Conservation (phyloP, 495 filamentous ascomycete genomes). For the Pseudomonodictys pantanalensis region DNA sequence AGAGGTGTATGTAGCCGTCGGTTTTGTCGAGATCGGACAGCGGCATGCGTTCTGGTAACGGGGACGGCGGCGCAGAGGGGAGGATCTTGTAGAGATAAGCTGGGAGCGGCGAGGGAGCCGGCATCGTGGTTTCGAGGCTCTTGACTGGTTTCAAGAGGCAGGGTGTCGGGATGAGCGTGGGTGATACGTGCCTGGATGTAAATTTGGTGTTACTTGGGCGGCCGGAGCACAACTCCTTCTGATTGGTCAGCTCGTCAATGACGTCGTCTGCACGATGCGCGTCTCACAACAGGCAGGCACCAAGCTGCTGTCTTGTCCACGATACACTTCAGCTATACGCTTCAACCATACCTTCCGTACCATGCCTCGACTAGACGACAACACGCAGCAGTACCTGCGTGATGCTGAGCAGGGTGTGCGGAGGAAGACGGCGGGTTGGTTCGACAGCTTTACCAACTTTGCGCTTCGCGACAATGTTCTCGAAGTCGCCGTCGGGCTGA, state of each 20-base stretch:
- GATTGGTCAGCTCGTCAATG: not conserved
- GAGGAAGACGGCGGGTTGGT: slow-evolving; percentile 40
- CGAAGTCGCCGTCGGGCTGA: slow-evolving; percentile 72
- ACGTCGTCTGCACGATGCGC: no score
- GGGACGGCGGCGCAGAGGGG: slow-evolving; percentile 25
- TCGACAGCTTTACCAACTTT: slow-evolving; percentile 65
- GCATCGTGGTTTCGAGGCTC: slow-evolving; percentile 2
- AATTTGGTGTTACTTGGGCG: no score
- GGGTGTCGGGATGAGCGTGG: no score
- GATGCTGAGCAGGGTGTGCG: slow-evolving; percentile 21
- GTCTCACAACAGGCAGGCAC: not conserved
- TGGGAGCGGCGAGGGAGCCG: slow-evolving; percentile 20
- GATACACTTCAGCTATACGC: not conserved
- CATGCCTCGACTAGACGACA: slow-evolving; percentile 31
- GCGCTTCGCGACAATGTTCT: slow-evolving; percentile 72
- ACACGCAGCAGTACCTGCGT: slow-evolving; percentile 25
- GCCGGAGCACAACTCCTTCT: no score
- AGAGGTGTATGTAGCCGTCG: slow-evolving; percentile 32
- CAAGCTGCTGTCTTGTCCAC: not conserved
- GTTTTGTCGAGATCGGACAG: slow-evolving; percentile 31
- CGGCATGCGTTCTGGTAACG: slow-evolving; percentile 21
- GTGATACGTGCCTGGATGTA: no score
- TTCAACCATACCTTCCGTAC: not conserved
- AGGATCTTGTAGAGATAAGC: slow-evolving; percentile 33
- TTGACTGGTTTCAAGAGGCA: not conserved